These are phyloP conservation scores for Hyaloperonospora arabidopsidis DNA, from an alignment of 352 stramenopile species.

Conservation along the genomic window DNA sequence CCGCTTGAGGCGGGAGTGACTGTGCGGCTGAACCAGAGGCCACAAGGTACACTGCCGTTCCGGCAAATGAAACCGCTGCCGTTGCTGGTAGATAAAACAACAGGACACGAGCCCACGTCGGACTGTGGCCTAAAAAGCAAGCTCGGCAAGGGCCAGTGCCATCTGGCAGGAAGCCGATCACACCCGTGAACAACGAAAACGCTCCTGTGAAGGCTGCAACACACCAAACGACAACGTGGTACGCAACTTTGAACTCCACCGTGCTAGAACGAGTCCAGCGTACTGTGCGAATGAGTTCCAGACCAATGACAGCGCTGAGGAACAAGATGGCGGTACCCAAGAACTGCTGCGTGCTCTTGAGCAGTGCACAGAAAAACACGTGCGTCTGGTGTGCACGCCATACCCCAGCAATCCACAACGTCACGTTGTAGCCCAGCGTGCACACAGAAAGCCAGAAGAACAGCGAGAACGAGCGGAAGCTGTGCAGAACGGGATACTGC, in stretches of 20 bases:
- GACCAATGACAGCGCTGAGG: constrained; percentile 43
- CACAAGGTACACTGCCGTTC: constrained; percentile 29
- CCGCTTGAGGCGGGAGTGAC: constrained; percentile 23
- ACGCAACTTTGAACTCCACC: constrained; percentile 47
- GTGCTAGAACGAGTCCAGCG: constrained; percentile 44
- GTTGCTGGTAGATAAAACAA: constrained; percentile 53
- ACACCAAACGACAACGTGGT: constrained; percentile 54
- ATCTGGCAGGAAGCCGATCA: constrained; percentile 66
- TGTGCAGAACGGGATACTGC: constrained; percentile 49
- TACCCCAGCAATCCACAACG: constrained; percentile 51
- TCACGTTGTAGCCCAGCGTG: constrained; percentile 51
- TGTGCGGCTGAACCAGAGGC: constrained; percentile 8
- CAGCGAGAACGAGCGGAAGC: constrained; percentile 43
- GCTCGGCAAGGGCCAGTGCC: constrained; percentile 43
- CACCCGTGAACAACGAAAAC: constrained; percentile 46
- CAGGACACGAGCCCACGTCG: constrained; percentile 43
- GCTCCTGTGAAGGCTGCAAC: constrained; percentile 30
- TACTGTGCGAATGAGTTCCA: constrained; percentile 59
- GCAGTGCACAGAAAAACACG: constrained; percentile 42
- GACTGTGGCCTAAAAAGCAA: constrained; percentile 48
- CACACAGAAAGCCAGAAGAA: constrained; percentile 63
- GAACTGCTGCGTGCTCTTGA: constrained; percentile 60
- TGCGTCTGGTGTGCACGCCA: constrained; percentile 29
- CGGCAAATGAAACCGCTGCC: constrained; percentile 30
- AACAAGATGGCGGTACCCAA: constrained; percentile 51